These are phyloP conservation scores for Paramecium primaurelia DNA, from an alignment of 73 alveolate genomes.

Conservation along the genomic window DNA sequence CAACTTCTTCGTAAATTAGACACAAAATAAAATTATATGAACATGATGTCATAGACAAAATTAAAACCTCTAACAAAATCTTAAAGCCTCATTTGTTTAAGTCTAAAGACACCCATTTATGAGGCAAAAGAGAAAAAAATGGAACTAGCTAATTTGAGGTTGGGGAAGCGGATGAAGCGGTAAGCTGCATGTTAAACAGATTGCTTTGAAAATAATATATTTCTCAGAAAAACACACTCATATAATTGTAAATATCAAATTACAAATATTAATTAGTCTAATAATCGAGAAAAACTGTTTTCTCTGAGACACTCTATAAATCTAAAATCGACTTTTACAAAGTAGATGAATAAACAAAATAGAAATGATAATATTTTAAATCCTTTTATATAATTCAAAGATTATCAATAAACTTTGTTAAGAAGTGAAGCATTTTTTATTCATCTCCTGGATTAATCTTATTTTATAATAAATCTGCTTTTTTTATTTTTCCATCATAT, in stretches of 20 bases:
- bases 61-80: background rate
- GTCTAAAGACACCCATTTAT: background rate
- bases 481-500: background rate
- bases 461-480: background rate
- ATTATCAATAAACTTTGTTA: background rate
- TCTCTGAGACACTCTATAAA: background rate
- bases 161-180: background rate
- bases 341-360: background rate
- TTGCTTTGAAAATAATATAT: background rate
- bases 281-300: background rate
- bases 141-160: background rate
- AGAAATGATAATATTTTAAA: background rate
- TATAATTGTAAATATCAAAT: background rate
- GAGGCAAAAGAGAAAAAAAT: background rate
- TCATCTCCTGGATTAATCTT: conserved; percentile 16
- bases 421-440: background rate
- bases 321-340: background rate
- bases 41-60: background rate
- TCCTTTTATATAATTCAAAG: background rate
- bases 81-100: background rate
- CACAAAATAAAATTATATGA: background rate
- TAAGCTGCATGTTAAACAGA: background rate
- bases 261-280: background rate
- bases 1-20: conserved; percentile 30
- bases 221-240: background rate